Evolutionary conservation across 441 rosid genomes (phyloP).

Genomic region (Mallotus japonicus): DNA sequence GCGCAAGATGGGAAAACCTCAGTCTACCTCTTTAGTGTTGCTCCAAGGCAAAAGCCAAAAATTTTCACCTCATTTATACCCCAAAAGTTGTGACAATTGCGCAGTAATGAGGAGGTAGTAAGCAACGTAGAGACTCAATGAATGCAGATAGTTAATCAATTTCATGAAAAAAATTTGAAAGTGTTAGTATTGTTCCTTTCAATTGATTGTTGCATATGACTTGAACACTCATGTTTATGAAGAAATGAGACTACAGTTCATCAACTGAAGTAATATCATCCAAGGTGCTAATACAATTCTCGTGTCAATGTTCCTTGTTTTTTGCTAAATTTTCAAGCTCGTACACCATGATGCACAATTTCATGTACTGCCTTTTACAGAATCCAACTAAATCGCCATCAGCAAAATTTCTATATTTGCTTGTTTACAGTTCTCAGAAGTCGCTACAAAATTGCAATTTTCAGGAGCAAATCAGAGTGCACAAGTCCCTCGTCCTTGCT

Average conservation of each 20-base stretch:
- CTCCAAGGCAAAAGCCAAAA: too few relatives aligned
- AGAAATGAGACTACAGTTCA: neutral
- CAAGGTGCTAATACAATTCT: neutral
- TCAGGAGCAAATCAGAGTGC: constrained; percentile 72
- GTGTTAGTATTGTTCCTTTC: too few relatives aligned
- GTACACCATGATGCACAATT: neutral
- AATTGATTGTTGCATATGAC: too few relatives aligned
- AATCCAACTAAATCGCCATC: neutral
- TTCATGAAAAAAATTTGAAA: too few relatives aligned
- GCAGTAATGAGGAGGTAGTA: too few relatives aligned
- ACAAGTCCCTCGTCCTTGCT: constrained; percentile 61
- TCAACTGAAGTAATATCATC: neutral
- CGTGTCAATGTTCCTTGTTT: neutral
- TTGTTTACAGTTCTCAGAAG: neutral
- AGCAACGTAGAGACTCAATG: too few relatives aligned
- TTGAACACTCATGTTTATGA: too few relatives aligned
- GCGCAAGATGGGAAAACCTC: too few relatives aligned
- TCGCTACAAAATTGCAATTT: neutral
- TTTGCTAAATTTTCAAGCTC: neutral
- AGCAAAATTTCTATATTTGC: neutral
- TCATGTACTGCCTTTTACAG: neutral
- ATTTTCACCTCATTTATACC: too few relatives aligned
- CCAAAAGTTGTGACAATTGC: too few relatives aligned
- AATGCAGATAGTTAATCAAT: too few relatives aligned
- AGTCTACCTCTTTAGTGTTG: too few relatives aligned